Evolutionary conservation across 2,329 filamentous ascomycete genomes (phyloP).

Genomic region (Pestalotiopsis sp.): DNA sequence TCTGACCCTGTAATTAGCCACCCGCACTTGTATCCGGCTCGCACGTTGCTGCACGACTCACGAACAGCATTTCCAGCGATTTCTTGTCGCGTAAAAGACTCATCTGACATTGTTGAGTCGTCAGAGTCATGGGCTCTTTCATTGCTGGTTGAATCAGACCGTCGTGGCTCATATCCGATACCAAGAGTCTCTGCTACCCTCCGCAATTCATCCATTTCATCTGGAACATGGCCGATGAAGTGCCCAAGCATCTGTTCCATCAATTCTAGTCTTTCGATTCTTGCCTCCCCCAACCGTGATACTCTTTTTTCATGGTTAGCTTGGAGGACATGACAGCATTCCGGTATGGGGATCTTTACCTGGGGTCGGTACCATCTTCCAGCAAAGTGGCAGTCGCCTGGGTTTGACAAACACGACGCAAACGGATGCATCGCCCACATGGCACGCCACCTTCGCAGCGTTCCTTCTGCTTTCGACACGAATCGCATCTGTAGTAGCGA

Average conservation of each 20-base stretch:
- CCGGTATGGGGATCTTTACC: neutral
- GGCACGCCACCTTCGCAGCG: neutral
- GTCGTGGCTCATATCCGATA: neutral
- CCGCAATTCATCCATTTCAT: neutral
- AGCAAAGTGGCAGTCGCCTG: neutral
- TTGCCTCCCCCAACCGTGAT: neutral
- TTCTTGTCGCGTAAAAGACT: neutral
- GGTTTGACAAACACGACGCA: neutral
- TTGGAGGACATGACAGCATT: neutral
- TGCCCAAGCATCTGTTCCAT: neutral
- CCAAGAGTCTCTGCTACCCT: neutral
- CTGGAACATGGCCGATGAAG: neutral
- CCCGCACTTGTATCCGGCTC: neutral
- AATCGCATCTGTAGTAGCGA: neutral
- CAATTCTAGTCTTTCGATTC: neutral
- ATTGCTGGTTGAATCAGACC: neutral
- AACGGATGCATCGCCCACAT: neutral
- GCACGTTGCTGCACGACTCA: neutral
- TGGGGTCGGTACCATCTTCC: neutral
- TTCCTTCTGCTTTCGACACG: slow-evolving; percentile 1
- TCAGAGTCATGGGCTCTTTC: neutral
- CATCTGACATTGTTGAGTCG: neutral
- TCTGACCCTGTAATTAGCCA: neutral
- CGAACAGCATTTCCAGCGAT: neutral
- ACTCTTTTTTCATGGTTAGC: neutral